Conservation (phyloP, 257 asterid species). For the Nyctanthes arbortristis region DNA sequence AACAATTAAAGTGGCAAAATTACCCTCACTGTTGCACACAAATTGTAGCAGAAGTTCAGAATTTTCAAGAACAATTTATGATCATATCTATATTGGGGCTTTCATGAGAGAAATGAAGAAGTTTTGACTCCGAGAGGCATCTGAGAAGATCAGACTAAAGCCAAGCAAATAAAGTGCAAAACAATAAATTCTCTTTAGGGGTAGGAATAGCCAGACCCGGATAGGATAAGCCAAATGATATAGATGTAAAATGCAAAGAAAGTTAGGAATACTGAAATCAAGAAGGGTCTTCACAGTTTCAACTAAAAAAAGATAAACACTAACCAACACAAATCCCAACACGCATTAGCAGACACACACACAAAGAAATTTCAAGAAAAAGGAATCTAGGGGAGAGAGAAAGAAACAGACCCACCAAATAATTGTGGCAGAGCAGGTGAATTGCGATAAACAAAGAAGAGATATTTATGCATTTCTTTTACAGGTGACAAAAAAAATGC, state of each 20-base stretch:
- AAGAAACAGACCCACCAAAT: slow-evolving; percentile 10
- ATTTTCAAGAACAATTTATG: background rate
- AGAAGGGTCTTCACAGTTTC: slow-evolving; percentile 20
- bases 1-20: background rate
- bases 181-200: slow-evolving; percentile 2
- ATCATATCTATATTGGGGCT: background rate
- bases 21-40: background rate
- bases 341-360: background rate
- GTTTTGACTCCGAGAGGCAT: background rate
- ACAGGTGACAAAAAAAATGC: slow-evolving; percentile 29
- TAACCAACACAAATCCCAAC: slow-evolving; percentile 2
- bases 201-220: too few species aligned
- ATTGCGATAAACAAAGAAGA: background rate
- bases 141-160: background rate
- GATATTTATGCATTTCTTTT: slow-evolving; percentile 15
- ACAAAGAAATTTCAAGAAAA: background rate
- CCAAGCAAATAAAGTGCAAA: background rate
- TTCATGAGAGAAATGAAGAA: background rate
- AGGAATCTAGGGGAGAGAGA: too few species aligned
- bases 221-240: slow-evolving; percentile 22
- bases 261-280: slow-evolving; percentile 20
- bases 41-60: background rate
- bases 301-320: slow-evolving; percentile 12
- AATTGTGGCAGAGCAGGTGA: slow-evolving; percentile 23
- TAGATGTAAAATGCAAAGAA: slow-evolving; percentile 16